Base-by-base conservation (phyloP, 2,329 filamentous ascomycete genomes). In the Talaromyces sp. region DNA sequence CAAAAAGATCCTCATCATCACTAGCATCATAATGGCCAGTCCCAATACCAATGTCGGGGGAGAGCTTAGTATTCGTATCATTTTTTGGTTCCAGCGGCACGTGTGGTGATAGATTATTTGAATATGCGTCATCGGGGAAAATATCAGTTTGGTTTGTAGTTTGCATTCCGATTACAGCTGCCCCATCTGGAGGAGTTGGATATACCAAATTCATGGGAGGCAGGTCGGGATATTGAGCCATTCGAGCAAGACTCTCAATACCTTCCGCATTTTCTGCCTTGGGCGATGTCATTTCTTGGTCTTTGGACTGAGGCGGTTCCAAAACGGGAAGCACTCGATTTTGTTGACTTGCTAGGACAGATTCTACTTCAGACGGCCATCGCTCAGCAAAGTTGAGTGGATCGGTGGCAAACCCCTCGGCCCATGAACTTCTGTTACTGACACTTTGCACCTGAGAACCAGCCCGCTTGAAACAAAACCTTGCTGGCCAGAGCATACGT, bases 1-100 rank as follows among this genome's bases (percentile, higher is more conserved):
- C 81, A 53, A 86, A 86, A 1, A 86, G 70, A 64, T 85, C 83
- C 55, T 85, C 82, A 41, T 77, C 74, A 24, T 67, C 72, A 22
- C 69, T 73, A 3, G 69, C 71, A 58, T 72, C 72, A 51, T 78
- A 77, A 48, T 71, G 65, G 7, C 72, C 73, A 9, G 70, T 70
- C 40, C 70, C 73, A 44, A 75, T 64, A 9, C 57, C 67, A 54
- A 68, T 50, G 10, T 56, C 61, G 17, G 66, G 62, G 11, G 65
- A 50, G 17, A 62, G 20, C 22, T 65, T 64, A 7, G 60, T n/a
- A 29, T 55, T 55, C 11, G 56, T 37, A 14, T 47, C 50, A 35
- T 60, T 48, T 54, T 64, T 55, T 48, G 52, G 24, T 41, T 49
- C 43, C 19, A 50, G 55, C 54, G 60, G 16, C 30, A 52, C 30